phyloP scores from a whole-genome alignment of 345 rosid genomes.

The Cochlearia excelsa region DNA sequence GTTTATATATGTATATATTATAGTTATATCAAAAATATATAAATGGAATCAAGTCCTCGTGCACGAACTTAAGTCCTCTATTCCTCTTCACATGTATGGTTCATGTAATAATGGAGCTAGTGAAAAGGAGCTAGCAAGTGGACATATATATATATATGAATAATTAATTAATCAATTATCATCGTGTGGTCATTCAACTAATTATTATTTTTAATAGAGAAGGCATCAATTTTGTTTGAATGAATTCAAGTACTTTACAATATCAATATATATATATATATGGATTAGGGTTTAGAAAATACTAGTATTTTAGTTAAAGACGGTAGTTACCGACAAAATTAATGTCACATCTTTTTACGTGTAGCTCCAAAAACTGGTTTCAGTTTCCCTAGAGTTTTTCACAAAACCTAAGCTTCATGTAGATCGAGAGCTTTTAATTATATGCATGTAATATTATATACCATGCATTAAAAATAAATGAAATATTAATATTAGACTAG shows the following conservation, averaged over 20 bases:
- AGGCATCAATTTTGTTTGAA: conserved; percentile 13
- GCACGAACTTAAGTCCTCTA: no score
- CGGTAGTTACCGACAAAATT: conserved; percentile 33
- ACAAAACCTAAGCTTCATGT: conserved; percentile 20
- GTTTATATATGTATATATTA: no score
- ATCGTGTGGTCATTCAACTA: conserved; percentile 5
- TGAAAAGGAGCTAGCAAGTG: no score
- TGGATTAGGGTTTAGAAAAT: conserved; percentile 25
- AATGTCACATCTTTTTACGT: conserved; percentile 24
- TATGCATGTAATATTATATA: conserved; percentile 18
- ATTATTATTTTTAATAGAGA: conserved; percentile 6
- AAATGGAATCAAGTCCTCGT: no score
- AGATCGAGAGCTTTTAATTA: conserved; percentile 8
- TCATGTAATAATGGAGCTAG: no score
- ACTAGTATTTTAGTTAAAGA: conserved; percentile 14
- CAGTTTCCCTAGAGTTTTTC: conserved; percentile 26
- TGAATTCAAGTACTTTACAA: not conserved
- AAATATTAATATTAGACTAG: no score
- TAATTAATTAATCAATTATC: not conserved
- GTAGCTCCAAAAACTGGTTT: conserved; percentile 20
- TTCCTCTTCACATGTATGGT: no score
- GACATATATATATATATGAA: no score
- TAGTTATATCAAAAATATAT: no score
- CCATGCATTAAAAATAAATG: not conserved
- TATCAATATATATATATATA: not conserved